Base-by-base conservation (phyloP, 768 basidiomycete genomes). In the Boletus fagicola region DNA sequence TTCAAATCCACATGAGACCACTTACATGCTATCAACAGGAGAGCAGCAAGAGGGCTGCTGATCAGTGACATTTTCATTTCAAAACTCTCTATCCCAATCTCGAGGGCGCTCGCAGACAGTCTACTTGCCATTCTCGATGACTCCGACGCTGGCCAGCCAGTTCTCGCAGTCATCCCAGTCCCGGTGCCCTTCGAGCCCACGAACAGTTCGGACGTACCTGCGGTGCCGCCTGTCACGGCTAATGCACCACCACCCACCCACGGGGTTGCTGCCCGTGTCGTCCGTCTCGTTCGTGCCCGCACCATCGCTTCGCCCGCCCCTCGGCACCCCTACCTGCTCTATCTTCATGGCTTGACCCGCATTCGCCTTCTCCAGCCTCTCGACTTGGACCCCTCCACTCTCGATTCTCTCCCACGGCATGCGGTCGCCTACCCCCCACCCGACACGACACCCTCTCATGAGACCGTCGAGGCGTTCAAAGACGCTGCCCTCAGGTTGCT, bases 231-330 rank as follows among this genome's bases (percentile, higher is more conserved):
- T 16, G 45, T 48, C 18, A 24, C 58, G 2, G 16, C 49, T 4
- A 40, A 60, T 56, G 57, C 54, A 15, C 66, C 62, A 5, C 69
- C 78, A 11, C 74, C 83, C 35, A 79, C 82, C 42, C 86, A 82
- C 77, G 90, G 86, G 1, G 84, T 85, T 10, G 83, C 87, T 11
- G 87, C 90, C 11, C 83, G 87, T 33, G 80, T 93, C 42, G 75
- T 87, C 7, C 83, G 89, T 12, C 77, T 93, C 49, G 82, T 86
- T 40, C 81, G 83, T 22, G 85, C 91, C 0, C 78, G 83, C 49
- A 79, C 82, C 49, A 30, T 57, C 5, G 47, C 53, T 22, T 57
- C 72, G 11, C 57, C 72, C 16, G 33, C 58, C 16, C 74, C 79
- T 12, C 76, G 77, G 50, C 81, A 87, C 57, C 80, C 85, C 8